Conservation (phyloP, 257 asterid species). For the Rubia yunnanensis region DNA sequence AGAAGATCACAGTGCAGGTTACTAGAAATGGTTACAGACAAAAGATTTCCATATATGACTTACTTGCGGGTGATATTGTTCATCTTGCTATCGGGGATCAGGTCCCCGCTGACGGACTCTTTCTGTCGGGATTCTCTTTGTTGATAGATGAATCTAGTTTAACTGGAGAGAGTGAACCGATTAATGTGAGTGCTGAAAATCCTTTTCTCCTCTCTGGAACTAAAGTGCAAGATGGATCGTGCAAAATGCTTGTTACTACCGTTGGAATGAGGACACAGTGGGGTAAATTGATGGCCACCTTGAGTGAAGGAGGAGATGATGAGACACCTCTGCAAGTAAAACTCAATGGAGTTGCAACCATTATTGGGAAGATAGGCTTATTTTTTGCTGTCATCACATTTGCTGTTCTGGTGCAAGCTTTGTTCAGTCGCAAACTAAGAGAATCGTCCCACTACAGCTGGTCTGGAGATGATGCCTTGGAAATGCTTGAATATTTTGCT, state of each 20-base stretch:
- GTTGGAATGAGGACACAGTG: constrained; percentile 96
- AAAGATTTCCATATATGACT: constrained; percentile 68
- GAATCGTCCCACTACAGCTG: constrained; percentile 52
- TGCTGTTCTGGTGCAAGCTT: constrained; percentile 72
- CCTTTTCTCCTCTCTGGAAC: constrained; percentile 90
- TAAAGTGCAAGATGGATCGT: constrained; percentile 84
- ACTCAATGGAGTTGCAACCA: constrained; percentile 82
- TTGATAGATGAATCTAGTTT: constrained; percentile 75
- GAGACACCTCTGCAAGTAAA: constrained; percentile 91
- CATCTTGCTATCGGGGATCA: constrained; percentile 86
- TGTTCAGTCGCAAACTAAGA: constrained; percentile 44
- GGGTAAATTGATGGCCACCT: constrained; percentile 92
- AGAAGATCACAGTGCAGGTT: constrained; percentile 70
- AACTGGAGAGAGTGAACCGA: constrained; percentile 85
- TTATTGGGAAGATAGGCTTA: constrained; percentile 78
- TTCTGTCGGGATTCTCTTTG: constrained; percentile 63
- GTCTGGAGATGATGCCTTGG: constrained; percentile 70
- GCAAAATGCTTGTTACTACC: constrained; percentile 82
- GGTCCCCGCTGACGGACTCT: constrained; percentile 92
- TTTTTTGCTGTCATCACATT: constrained; percentile 83
- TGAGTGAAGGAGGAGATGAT: constrained; percentile 87
- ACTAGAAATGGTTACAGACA: constrained; percentile 77
- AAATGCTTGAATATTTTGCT: constrained; percentile 83
- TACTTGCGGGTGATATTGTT: constrained; percentile 79
- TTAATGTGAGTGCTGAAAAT: constrained; percentile 49